Conservation (phyloP, 768 basidiomycete genomes). For the Piloderma croceum region DNA sequence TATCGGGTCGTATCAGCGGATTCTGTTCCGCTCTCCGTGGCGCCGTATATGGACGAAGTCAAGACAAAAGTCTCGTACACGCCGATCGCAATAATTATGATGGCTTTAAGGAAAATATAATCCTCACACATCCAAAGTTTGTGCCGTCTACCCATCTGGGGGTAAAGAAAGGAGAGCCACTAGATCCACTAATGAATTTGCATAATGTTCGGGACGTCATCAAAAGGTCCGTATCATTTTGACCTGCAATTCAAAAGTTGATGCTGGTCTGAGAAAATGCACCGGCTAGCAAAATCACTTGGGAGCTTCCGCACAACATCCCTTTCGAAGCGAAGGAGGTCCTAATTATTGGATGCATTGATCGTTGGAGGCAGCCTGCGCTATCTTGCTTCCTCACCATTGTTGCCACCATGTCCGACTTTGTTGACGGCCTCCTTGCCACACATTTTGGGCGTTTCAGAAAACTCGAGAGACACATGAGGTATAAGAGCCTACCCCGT, state of each 20-base stretch:
- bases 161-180: no score
- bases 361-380: slow-evolving; percentile 33
- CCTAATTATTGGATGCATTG: slow-evolving; percentile 31
- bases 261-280: no score
- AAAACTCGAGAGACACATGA: slow-evolving; percentile 23
- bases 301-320: slow-evolving; percentile 39
- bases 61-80: slow-evolving; percentile 34
- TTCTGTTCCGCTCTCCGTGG: slow-evolving; percentile 39
- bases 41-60: slow-evolving; percentile 26
- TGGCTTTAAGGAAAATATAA: slow-evolving; percentile 29
- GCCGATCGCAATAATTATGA: slow-evolving; percentile 27
- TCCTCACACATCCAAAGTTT: slow-evolving; percentile 34
- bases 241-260: no score
- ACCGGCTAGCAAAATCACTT: slow-evolving; percentile 33
- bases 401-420: slow-evolving; percentile 21
- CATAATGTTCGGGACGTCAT: slow-evolving; percentile 32
- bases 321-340: slow-evolving; percentile 35
- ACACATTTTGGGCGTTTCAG: slow-evolving; percentile 37
- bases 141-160: no score
- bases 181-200: no score
- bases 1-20: slow-evolving; percentile 36
- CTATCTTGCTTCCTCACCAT: slow-evolving; percentile 29
- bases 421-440: slow-evolving; percentile 19
- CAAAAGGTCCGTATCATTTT: no score
- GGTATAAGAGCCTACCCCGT: slow-evolving; percentile 32